A percentile compares a stretch with the other conserved stretches of the same genome.
phyloP scores from a whole-genome alignment of 352 stramenopile genomes.

The Thraustochytrium sp. region DNA sequence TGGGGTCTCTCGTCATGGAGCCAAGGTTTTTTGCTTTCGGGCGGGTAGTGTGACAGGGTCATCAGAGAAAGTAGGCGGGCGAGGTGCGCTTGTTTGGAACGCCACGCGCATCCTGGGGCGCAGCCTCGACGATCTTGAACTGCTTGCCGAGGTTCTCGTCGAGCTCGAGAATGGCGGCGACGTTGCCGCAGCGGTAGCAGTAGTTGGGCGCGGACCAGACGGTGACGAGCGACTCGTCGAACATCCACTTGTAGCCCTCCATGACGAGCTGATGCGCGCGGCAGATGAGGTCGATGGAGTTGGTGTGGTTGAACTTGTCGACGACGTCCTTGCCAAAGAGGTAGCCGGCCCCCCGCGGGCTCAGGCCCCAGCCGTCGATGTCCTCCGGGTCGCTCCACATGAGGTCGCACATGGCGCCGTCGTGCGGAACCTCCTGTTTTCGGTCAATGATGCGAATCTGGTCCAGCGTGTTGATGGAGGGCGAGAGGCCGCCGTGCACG shows the following conservation, averaged over 20 bases:
- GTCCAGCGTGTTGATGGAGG: conserved; percentile 70
- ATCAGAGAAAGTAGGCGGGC: conserved; percentile 98
- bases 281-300: conserved; percentile 94
- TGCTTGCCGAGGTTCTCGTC: conserved; percentile 83
- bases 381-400: conserved; percentile 89
- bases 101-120: conserved; percentile 81
- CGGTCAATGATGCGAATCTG: conserved; percentile 81
- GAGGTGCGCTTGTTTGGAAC: conserved; percentile 95
- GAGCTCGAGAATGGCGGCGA: conserved; percentile 96
- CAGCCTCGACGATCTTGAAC: conserved; percentile 50
- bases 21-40: background rate
- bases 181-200: conserved; percentile 97
- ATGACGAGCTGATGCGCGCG: conserved; percentile 92
- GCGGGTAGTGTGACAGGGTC: background rate
- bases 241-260: conserved; percentile 76
- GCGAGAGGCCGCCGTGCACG: conserved; percentile 95
- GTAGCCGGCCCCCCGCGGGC: conserved; percentile 92
- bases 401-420: conserved; percentile 97
- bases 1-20: background rate
- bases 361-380: conserved; percentile 96
- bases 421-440: conserved; percentile 97
- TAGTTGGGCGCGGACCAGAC: conserved; percentile 98
- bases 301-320: conserved; percentile 97
- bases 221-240: conserved; percentile 90
- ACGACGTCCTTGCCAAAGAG: conserved; percentile 97